A percentile compares a stretch with the other conserved stretches of the same genome.
Evolutionary conservation across 2,329 filamentous ascomycete genomes (phyloP).

Genomic region (Pseudogymnoascus sp.): DNA sequence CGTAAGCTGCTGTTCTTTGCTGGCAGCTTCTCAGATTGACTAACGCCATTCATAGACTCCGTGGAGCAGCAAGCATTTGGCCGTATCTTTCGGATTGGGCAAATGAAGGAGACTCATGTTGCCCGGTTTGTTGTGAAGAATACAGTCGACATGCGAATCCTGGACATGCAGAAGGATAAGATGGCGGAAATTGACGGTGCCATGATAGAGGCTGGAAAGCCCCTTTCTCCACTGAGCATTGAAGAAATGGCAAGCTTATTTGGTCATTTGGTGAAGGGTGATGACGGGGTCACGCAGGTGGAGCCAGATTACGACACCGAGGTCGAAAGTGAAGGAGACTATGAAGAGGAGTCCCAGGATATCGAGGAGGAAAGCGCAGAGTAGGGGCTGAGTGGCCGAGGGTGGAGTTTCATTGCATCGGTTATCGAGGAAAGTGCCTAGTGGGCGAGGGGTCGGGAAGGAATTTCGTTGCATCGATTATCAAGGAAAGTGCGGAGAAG

Average conservation of each 20-base stretch:
- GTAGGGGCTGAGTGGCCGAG: neutral
- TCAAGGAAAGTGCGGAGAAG: neutral
- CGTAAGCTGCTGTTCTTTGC: neutral
- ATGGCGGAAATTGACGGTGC: constrained; percentile 33
- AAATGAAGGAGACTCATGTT: constrained; percentile 50
- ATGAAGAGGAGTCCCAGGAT: neutral
- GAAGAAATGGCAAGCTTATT: constrained; percentile 39
- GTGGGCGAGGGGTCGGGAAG: neutral
- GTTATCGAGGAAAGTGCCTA: neutral
- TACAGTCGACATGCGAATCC: constrained; percentile 50
- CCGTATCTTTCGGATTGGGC: constrained; percentile 57
- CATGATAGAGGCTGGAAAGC: constrained; percentile 18
- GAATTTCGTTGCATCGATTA: neutral
- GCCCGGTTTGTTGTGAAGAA: constrained; percentile 47
- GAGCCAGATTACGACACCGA: constrained; percentile 22
- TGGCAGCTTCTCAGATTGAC: neutral
- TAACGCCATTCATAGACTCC: constrained; percentile 11
- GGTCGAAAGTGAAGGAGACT: neutral
- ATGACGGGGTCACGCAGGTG: constrained; percentile 25
- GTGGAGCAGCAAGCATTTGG: constrained; percentile 53
- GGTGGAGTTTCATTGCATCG: neutral
- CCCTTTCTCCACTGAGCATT: constrained; percentile 21
- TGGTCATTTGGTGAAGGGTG: constrained; percentile 32
- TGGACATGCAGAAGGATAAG: constrained; percentile 48
- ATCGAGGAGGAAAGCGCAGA: neutral